Evolutionary conservation across 225 moss, liverwort and hornwort genomes (phyloP), one percentile per base, ranked within the genome.

Genomic region (Thuidium tamariscinum): DNA sequence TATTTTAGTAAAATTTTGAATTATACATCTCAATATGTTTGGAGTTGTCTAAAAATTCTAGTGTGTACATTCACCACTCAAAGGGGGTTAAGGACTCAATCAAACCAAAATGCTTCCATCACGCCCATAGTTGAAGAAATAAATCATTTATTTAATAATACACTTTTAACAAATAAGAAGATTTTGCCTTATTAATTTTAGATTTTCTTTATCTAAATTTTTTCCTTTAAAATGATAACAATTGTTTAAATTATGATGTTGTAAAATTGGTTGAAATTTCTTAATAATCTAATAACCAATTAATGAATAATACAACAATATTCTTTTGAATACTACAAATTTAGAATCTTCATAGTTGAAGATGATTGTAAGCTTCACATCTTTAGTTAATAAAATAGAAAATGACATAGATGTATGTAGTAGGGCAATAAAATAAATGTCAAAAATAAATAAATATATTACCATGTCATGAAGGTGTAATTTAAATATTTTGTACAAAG

Each of bases 1-100:
- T n/a, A n/a, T n/a, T n/a, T n/a, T n/a, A n/a, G n/a, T n/a, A 16
- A 49, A 74, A 20, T 5, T 29, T 7, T 11, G 20, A 30, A 49
- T 49, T 20, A 12, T 8, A 34, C 19, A 34, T 21, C 3, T 8
- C 0, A 34, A 8, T 5, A 21, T 74, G 3, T 49, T 49, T 74
- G 26, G 15, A 41, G 7, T 70, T 70, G 41, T 41, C 9, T 16
- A 0, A 48, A 20, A 32, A 21, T 3, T 34, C 5, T 3, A 18
- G 17, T 10, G 5, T 27, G 1, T 9, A 71, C 29, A 71, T 0
- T 5, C 6, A 16, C 27, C 9, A 42, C 3, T 2, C 27, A 16
- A 44, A 27, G n/a, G n/a, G n/a, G n/a, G n/a, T n/a, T n/a, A n/a
- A 1, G 26, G 0, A 0, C 6, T 71, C 0, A 27, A 0, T 29